Evolutionary conservation across 352 stramenopile species (phyloP).

Genomic region (Globisporangium middletonii): DNA sequence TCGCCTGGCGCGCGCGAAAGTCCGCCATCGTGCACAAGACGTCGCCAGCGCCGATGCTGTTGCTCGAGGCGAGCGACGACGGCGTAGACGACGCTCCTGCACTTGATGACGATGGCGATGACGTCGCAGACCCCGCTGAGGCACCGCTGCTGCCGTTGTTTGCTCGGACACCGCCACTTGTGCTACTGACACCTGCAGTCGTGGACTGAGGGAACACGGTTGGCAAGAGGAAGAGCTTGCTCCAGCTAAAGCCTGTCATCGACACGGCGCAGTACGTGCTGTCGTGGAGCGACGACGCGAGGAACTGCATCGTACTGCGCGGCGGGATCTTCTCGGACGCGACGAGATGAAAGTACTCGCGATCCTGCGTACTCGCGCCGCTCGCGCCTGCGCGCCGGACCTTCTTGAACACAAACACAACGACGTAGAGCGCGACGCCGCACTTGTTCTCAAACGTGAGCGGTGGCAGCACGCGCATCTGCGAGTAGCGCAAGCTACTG

Average conservation of each 20-base stretch:
- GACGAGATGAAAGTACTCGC: constrained; percentile 72
- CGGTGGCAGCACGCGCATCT: constrained; percentile 57
- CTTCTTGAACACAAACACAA: constrained; percentile 82
- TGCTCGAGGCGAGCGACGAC: constrained; percentile 11
- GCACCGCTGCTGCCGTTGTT: neutral
- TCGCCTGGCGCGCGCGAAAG: constrained; percentile 49
- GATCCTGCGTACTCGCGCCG: constrained; percentile 23
- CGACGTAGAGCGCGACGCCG: constrained; percentile 50
- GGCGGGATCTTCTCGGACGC: constrained; percentile 54
- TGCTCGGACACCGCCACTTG: neutral
- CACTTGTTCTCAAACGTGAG: constrained; percentile 80
- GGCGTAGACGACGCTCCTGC: constrained; percentile 13
- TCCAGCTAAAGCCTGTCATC: constrained; percentile 76
- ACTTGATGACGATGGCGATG: constrained; percentile 1
- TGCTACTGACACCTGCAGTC: constrained; percentile 4
- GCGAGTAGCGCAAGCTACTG: constrained; percentile 58
- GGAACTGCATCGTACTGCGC: constrained; percentile 42
- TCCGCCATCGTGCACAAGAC: constrained; percentile 50
- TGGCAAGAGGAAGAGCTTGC: constrained; percentile 58
- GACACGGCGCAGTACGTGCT: constrained; percentile 73
- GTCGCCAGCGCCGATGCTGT: constrained; percentile 11
- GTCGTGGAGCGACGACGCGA: constrained; percentile 68
- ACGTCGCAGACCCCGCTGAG: neutral
- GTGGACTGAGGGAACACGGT: constrained; percentile 17
- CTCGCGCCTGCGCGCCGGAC: constrained; percentile 36